A percentile compares a stretch with the other conserved stretches of the same genome.
phyloP scores from a whole-genome alignment of 768 basidiomycete genomes.

The Chalciporus chontae region DNA sequence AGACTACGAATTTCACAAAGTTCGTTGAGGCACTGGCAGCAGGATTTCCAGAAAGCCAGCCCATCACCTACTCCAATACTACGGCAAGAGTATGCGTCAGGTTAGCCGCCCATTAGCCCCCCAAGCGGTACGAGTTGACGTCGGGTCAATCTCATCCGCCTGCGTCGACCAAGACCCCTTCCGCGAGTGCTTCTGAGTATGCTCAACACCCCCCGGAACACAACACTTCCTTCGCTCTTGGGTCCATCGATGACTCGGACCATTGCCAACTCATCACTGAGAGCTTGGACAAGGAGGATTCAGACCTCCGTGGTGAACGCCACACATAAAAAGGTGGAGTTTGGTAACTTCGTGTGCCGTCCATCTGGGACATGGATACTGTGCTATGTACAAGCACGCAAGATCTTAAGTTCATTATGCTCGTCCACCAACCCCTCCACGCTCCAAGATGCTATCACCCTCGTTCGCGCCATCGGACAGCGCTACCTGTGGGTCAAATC shows the following conservation, averaged over 20 bases:
- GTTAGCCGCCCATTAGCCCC: too few species aligned
- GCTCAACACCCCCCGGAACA: slow-evolving; percentile 1
- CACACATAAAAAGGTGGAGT: background rate
- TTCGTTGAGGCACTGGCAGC: background rate
- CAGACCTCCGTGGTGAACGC: slow-evolving; percentile 7
- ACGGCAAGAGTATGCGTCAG: too few species aligned
- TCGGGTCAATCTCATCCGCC: too few species aligned
- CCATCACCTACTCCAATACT: too few species aligned
- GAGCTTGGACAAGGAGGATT: slow-evolving; percentile 8
- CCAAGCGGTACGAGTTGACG: too few species aligned
- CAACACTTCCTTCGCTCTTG: background rate
- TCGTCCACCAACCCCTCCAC: slow-evolving; percentile 16
- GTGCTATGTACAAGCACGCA: too few species aligned
- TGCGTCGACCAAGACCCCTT: too few species aligned
- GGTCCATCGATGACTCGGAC: slow-evolving; percentile 4
- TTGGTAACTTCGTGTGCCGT: slow-evolving; percentile 8
- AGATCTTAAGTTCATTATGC: slow-evolving; percentile 1
- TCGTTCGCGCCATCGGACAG: slow-evolving; percentile 18
- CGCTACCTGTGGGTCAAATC: slow-evolving; percentile 27
- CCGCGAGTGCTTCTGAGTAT: too few species aligned
- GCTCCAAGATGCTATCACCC: slow-evolving; percentile 21
- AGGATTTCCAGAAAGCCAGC: too few species aligned
- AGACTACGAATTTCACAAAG: background rate
- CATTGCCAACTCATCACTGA: slow-evolving; percentile 14
- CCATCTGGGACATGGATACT: too few species aligned